These are phyloP conservation scores for Lithocarpus polystachyus DNA, from an alignment of 306 rosid genomes.

Conservation along the genomic window DNA sequence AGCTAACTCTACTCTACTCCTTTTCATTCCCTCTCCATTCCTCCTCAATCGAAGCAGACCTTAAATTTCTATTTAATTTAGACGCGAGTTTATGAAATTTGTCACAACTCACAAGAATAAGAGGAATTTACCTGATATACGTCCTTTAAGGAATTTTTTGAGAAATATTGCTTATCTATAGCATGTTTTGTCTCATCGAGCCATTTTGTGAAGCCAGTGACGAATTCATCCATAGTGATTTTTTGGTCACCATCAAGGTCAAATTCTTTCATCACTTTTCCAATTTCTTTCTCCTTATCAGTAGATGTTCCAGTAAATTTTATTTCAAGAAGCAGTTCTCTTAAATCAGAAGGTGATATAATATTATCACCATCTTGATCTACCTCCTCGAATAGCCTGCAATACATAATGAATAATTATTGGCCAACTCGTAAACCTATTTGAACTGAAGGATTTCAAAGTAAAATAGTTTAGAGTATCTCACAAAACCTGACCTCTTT, in stretches of 20 bases:
- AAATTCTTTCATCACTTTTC: conserved; percentile 39
- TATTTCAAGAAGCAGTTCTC: conserved; percentile 34
- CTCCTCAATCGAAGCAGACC: no score
- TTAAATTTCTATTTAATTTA: no score
- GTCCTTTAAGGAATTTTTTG: conserved; percentile 37
- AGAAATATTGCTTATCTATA: conserved; percentile 35
- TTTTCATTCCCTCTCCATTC: accelerated
- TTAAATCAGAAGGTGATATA: conserved; percentile 38
- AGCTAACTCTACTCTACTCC: no score
- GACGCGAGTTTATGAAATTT: no score
- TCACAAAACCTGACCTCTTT: conserved; percentile 25
- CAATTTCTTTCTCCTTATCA: conserved; percentile 35
- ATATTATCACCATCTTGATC: conserved; percentile 36
- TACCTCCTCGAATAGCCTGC: conserved; percentile 50
- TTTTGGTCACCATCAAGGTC: conserved; percentile 47
- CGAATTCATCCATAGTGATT: conserved; percentile 54
- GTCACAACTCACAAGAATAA: no score
- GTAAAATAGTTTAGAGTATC: background rate
- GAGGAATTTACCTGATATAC: conserved; percentile 26
- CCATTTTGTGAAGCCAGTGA: conserved; percentile 48
- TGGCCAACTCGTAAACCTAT: background rate
- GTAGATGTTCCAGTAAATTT: conserved; percentile 21
- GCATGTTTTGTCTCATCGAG: conserved; percentile 44
- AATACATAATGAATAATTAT: background rate
- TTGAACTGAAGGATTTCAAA: background rate